Base-by-base conservation (phyloP, 352 stramenopile genomes). In the Pythium oligandrum region DNA sequence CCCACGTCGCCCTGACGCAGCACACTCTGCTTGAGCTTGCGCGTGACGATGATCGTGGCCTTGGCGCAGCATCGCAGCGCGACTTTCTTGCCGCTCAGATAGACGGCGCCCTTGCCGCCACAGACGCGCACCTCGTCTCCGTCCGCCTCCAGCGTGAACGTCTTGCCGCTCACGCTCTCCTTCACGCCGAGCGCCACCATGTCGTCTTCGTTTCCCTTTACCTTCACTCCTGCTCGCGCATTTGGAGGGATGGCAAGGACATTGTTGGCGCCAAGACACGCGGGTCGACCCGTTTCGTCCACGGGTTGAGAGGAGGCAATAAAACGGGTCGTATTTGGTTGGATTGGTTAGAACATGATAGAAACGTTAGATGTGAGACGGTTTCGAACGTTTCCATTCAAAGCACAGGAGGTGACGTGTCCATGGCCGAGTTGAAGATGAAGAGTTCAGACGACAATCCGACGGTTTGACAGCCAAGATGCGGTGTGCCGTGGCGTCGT, bases 61-160 rank as follows among this genome's bases (percentile, higher is more conserved):
- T 90, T 88, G 38, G 73, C 77, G 57, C 77, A 88, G 59, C 78
- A 91, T 52, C 83, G 83, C 63, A 93, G 68, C 51, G 73, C 73
- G 32, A 93, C 71, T 47, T 86, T 79, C 12, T 57, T 55, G 17
- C 79, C 78, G 44, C 77, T 91, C 40, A 83, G 66, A 53, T 89
- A 89, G 30, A 91, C 71, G 44, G 68, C 61, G 38, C 74, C 81
- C 46, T 87, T 88, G 53, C 75, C 73, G 39, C 77, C 81, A 48
- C 81, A 89, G 48, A 91, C 76, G 52, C 63, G 63, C 55, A 72
- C 51, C 52, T 91, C 81, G 6, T 63, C 46, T 31, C 78, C 80
- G 30, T 82, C 74, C n/a, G 59, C 57, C 12, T 45, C 45, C 2
- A 91, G 66, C 26, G 50, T 45, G 51, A 76, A 72, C 40, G 66